Base-by-base conservation (phyloP, 1,139 yeast genomes). In the Geotrichum carabidarum region DNA sequence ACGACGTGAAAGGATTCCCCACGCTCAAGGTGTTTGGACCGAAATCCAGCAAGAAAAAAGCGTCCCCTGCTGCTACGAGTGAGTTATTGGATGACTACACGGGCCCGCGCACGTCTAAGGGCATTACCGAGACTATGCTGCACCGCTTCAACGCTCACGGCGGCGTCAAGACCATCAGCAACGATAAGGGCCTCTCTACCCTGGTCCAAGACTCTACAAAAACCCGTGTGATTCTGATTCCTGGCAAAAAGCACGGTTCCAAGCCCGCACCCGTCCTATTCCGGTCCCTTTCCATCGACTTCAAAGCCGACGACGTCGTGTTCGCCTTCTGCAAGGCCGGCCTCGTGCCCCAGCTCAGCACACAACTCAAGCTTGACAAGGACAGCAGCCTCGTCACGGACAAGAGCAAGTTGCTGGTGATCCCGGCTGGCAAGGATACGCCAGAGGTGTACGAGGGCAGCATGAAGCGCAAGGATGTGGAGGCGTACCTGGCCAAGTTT, bases 281-380 rank as follows among this genome's bases (percentile, higher is more conserved):
- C 66, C 88, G 86, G 68, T 75, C 88, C 0, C 72, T 91, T 61
- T 93, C 95, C 3, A 77, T 86, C 53, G 96, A 91, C 65, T 86
- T 57, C 27, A 54, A 61, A 49, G 68, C 85, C 45, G 79, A 75
- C 1, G 61, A 62, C 18, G 63, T 77, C 3, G 76, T 78, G 27
- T 75, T 82, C 55, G 80, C 68, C 1, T 71, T 71, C 57, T 54
- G 71, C 30, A 66, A 68, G 14, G 57, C 68, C n/a, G 63, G 61
- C 38, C 51, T 52, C 12, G 57, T 45, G 30, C 42, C 32, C 42
- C 44, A 5, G 22, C 41, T 40, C 35, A 35, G 32, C 14, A 30
- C 8, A 2, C 15, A 42, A n/a, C 22, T 36, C 8, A 44, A 37
- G 9, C 15, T 42, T 30, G 14, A n/a, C 37, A 34, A n/a, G 4